phyloP scores from a whole-genome alignment of 2,329 filamentous ascomycete genomes.

The Diaporthe nobilis region DNA sequence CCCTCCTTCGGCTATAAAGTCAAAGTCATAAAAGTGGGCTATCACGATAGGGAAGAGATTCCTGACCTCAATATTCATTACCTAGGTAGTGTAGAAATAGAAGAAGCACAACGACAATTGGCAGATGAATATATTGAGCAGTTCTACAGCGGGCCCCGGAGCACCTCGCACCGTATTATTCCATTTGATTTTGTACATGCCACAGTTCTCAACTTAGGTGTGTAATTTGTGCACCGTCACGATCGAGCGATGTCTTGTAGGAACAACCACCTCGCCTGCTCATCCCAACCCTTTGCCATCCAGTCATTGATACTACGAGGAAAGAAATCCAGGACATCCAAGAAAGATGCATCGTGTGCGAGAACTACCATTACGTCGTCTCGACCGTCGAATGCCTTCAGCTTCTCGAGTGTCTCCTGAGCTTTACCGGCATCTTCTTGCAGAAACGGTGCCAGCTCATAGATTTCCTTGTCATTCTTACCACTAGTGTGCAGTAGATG shows the following conservation, averaged over 20 bases:
- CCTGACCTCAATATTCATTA: background rate
- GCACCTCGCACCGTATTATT: background rate
- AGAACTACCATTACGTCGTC: slow-evolving; percentile 42
- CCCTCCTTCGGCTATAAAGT: background rate
- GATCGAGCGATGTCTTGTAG: slow-evolving; percentile 36
- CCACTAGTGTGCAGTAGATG: slow-evolving; percentile 34
- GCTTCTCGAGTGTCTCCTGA: slow-evolving; percentile 40
- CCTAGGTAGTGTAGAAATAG: background rate
- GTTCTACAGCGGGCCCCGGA: background rate
- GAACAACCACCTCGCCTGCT: slow-evolving; percentile 43
- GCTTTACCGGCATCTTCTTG: slow-evolving; percentile 23
- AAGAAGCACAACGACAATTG: background rate
- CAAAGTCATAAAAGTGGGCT: background rate
- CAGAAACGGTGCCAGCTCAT: background rate
- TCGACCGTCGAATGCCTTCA: slow-evolving; percentile 42
- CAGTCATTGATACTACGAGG: slow-evolving; percentile 42
- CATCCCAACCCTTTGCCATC: slow-evolving; percentile 38
- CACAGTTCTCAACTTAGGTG: background rate
- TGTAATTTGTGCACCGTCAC: background rate
- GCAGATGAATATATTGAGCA: background rate
- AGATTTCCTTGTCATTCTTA: slow-evolving; percentile 22
- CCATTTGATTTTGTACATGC: background rate
- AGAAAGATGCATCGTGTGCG: slow-evolving; percentile 43
- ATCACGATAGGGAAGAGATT: background rate
- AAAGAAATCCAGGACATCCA: slow-evolving; percentile 41